Evolutionary conservation across 192 early-diverging fungal genomes (phyloP).

Genomic region (Rhizophagus clarus): DNA sequence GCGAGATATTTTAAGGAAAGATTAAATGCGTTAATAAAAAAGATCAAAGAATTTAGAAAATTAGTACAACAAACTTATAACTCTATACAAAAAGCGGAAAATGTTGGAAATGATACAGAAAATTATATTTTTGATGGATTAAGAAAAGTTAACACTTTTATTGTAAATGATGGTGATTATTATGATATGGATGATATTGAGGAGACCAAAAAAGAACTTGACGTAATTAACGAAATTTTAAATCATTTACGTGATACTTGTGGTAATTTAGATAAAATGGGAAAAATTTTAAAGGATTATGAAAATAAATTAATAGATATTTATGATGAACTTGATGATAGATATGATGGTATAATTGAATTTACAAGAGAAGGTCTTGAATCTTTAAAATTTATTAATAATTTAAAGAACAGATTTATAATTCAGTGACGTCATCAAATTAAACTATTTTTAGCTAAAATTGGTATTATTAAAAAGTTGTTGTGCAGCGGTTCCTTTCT

Average conservation of each 20-base stretch:
- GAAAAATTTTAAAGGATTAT: background rate
- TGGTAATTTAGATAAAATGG: background rate
- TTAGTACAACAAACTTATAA: background rate
- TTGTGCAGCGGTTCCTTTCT: no score
- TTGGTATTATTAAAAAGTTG: no score
- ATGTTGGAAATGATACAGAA: background rate
- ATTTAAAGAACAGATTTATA: background rate
- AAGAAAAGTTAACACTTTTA: background rate
- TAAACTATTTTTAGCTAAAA: no score
- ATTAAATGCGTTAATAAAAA: background rate
- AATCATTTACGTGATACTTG: background rate
- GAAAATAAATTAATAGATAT: slow-evolving; percentile 1
- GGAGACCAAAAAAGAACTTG: background rate
- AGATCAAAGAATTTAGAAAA: background rate
- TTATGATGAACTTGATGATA: background rate
- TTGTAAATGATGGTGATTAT: background rate
- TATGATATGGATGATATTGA: background rate
- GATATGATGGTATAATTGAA: background rate
- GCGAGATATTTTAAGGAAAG: slow-evolving; percentile 4
- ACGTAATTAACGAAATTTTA: background rate
- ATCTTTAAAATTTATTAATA: background rate
- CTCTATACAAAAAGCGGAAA: background rate
- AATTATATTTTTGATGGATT: background rate
- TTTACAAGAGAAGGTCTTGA: slow-evolving; percentile 11
- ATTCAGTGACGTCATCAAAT: no score